phyloP scores from a whole-genome alignment of 2,329 filamentous ascomycete species.

The Annulohypoxylon truncatum region DNA sequence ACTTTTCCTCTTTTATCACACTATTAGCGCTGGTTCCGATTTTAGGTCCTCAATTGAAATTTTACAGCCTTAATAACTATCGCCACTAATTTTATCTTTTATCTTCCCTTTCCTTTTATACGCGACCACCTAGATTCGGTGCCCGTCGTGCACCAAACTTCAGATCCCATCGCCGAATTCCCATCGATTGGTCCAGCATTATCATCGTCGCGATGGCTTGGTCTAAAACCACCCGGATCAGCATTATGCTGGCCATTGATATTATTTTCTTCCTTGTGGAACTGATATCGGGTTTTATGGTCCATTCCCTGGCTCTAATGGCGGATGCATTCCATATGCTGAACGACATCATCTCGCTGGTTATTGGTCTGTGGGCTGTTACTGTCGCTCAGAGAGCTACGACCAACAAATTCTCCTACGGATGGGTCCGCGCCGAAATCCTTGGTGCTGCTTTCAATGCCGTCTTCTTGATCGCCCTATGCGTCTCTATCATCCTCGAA shows the following conservation, averaged over 20 bases:
- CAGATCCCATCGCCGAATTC: slow-evolving; percentile 1
- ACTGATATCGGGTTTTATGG: slow-evolving; percentile 83
- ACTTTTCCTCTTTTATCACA: slow-evolving; percentile 18
- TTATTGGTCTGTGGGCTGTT: slow-evolving; percentile 95
- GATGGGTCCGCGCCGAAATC: slow-evolving; percentile 97
- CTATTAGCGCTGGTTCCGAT: slow-evolving; percentile 6
- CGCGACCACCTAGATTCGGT: neutral
- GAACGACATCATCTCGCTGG: slow-evolving; percentile 95
- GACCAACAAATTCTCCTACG: slow-evolving; percentile 94
- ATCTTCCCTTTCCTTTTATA: neutral
- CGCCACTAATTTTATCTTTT: slow-evolving; percentile 27
- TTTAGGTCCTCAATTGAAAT: slow-evolving; percentile 2
- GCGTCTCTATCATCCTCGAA: slow-evolving; percentile 95
- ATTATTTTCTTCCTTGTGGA: slow-evolving; percentile 90
- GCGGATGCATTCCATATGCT: slow-evolving; percentile 99
- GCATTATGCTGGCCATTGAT: slow-evolving; percentile 93
- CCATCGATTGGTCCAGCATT: slow-evolving; percentile 4
- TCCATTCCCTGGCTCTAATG: slow-evolving; percentile 91
- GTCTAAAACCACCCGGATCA: slow-evolving; percentile 92
- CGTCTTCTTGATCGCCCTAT: slow-evolving; percentile 95
- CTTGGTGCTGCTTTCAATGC: slow-evolving; percentile 96
- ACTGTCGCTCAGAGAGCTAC: slow-evolving; percentile 85
- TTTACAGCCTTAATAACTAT: neutral
- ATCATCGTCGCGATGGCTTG: slow-evolving; percentile 72
- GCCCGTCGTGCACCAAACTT: slow-evolving; percentile 2